Base-by-base conservation (phyloP, 1,139 yeast species). In the Suzukiozyma palmioleophila region DNA sequence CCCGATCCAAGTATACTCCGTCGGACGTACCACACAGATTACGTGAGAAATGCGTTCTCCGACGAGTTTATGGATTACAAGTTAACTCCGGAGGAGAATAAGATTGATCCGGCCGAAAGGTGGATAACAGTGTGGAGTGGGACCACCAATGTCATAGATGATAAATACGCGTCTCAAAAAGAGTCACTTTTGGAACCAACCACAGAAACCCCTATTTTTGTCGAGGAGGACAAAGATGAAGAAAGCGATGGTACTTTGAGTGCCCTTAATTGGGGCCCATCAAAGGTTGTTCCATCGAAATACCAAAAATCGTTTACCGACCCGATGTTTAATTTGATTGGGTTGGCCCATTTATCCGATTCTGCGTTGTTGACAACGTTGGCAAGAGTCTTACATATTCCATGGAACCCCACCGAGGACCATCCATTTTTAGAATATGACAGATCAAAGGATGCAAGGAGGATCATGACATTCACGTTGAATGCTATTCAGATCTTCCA, bases 121-220 rank as follows among this genome's bases (percentile, higher is more conserved):
- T 69, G 75, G 75, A 51, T 71, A 21, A 64, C 72, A 5, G 56
- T 71, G 2, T 71, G 66, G 62, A 56, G 69, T 37, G 72, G 70
- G 0, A 49, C 66, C 30, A 53, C 53, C 36, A 63, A 62, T 39
- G 45, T 46, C 5, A 47, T 47, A 10, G 48, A 44, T 27, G 51
- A 53, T 7, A 48, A 48, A 18, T 43, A 47, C 26, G 36, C 39
- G 21, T 39, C 40, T 28, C 27, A 29, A 28, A 28, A 34, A 27
- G 46, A 43, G 37, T 41, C 33, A 21, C 42, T 45, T 4, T 39
- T 32, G 8, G 52, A 49, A 32, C 33, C 42, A 9, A 33, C 43
- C 16, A 25, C 26, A 22, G n/a, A 14, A 8, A 18, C 25, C 4
- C 18, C 36, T 7, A 3, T 33, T 15, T 28, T 26, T 13, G n/a